phyloP scores from a whole-genome alignment of 345 rosid species.

The Orychophragmus violaceus region DNA sequence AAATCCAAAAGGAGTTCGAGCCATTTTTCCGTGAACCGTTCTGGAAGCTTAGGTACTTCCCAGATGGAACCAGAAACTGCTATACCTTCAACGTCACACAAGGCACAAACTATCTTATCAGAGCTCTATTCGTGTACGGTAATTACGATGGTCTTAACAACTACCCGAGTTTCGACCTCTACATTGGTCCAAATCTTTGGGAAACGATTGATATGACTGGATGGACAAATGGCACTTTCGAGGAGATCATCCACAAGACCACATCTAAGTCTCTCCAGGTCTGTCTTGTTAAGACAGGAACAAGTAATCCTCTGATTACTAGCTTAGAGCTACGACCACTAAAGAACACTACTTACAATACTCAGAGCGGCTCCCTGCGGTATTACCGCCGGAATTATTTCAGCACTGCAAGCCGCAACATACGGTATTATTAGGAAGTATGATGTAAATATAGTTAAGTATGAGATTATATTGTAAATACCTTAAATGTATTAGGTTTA shows the following conservation, averaged over 20 bases:
- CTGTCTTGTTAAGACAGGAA: constrained; percentile 29
- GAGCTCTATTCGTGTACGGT: constrained; percentile 26
- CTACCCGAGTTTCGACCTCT: constrained; percentile 23
- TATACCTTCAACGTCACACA: constrained; percentile 27
- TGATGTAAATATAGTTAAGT: too few species aligned
- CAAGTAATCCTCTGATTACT: constrained; percentile 20
- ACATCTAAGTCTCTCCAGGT: constrained; percentile 7
- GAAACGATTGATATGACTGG: constrained; percentile 23
- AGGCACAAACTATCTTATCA: constrained; percentile 24
- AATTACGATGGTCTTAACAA: constrained; percentile 23
- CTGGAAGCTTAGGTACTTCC: constrained; percentile 28
- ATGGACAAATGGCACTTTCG: not conserved
- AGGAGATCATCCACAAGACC: constrained; percentile 27
- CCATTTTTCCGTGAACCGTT: not conserved
- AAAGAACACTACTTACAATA: constrained; percentile 15
- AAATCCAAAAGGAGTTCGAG: constrained; percentile 12
- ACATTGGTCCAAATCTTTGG: constrained; percentile 29
- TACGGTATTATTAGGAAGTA: constrained; percentile 26
- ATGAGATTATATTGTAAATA: too few species aligned
- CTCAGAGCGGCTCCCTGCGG: constrained; percentile 23
- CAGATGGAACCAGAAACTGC: constrained; percentile 28
- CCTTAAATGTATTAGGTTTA: too few species aligned
- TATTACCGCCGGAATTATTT: constrained; percentile 11
- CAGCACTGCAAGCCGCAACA: not conserved
- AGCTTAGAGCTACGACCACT: constrained; percentile 27